These are phyloP conservation scores for Rhypophila decipiens DNA, from an alignment of 495 filamentous ascomycete species.

Conservation along the genomic window DNA sequence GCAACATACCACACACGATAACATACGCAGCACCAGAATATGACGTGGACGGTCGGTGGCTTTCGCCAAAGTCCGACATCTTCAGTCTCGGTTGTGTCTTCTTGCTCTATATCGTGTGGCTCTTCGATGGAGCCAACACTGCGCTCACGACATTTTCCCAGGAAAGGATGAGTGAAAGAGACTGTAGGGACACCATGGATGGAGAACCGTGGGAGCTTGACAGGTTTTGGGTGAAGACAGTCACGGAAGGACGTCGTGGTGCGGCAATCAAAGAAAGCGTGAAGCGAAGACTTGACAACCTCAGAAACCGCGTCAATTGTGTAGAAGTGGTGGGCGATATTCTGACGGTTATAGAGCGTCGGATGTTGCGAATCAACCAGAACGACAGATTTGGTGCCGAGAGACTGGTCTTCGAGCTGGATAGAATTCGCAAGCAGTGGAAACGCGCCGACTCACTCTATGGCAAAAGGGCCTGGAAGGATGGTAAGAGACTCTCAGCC, in stretches of 20 bases:
- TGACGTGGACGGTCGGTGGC: neutral
- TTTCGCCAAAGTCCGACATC: constrained; percentile 3
- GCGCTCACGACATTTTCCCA: neutral
- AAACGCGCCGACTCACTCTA: neutral
- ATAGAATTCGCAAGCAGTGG: neutral
- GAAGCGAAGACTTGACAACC: neutral
- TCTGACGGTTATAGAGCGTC: neutral
- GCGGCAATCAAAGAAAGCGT: neutral
- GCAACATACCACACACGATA: neutral
- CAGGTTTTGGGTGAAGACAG: neutral
- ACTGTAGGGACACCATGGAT: neutral
- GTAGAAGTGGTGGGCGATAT: neutral
- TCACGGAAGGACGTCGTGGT: neutral
- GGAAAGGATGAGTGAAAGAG: neutral
- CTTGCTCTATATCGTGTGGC: constrained; percentile 2
- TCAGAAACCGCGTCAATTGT: neutral
- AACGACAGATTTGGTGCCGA: neutral
- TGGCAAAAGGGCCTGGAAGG: neutral
- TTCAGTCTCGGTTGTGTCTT: constrained; percentile 7
- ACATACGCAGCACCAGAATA: constrained; percentile 4
- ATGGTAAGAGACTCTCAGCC: neutral
- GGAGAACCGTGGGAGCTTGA: neutral
- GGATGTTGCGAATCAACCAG: neutral
- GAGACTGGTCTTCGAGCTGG: neutral
- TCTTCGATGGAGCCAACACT: neutral